Evolutionary conservation across 345 rosid species (phyloP), one percentile per base, ranked within the genome.

Genomic region (Aquilaria yunnanensis): DNA sequence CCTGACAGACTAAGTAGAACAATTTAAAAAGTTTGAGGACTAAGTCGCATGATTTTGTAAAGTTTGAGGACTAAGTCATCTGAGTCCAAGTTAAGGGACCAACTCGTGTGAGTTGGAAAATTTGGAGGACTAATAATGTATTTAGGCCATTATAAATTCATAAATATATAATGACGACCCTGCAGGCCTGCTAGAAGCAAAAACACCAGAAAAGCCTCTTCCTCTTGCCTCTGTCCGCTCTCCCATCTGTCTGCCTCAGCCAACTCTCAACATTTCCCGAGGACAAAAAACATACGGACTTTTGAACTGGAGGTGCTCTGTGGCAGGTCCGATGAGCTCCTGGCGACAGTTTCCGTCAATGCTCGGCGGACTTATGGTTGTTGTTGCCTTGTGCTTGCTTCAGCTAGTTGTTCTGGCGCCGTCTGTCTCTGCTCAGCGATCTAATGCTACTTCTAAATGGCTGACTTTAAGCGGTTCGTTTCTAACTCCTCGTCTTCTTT

Each of bases 371-470:
- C 65, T 37, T 34, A 73, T 56, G 60, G 63, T 59, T 43, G 32
- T 59, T 71, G 64, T 72, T 72, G 43, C 43, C 8, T 37, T 37
- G 7, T 37, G 43, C 43, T 58, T 60, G 74, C 61, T 77, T 59
- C 71, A 70, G 14, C 57, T 68, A 31, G 9, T 77, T 61, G 62
- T 77, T 68, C 70, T 74, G 61, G 81, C 8, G 5, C 43, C 43
- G 43, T 37, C 43, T 2, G 43, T 83, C 73, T 74, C 74, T 46
- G 88, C 85, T 83, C 84, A 80, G 72, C 78, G 77, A 86, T 74
- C 93, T 74, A 67, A 67, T 52, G 47, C 72, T 10, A 45, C 56
- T 52, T 70, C 73, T 63, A 75, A 53, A 53, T 86, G 89, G 89
- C 67, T 56, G 57, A 86, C 93, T 9, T 75, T 83, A 45, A 67